Evolutionary conservation across 768 basidiomycete genomes (phyloP).

Genomic region (Leucocoprinus birnbaumii): DNA sequence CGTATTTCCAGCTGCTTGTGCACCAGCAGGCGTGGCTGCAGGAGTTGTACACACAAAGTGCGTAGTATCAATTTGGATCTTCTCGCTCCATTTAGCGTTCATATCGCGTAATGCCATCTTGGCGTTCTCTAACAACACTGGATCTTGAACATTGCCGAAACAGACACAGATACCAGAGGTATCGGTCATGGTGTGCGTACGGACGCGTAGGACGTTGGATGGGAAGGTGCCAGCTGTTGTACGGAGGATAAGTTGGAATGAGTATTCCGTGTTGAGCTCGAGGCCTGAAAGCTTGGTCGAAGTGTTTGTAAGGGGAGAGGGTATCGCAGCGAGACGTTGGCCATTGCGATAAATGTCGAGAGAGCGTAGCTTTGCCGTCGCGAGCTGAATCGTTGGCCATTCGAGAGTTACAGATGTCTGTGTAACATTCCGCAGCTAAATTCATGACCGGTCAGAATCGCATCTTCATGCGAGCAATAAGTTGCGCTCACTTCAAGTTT

Average conservation of each 20-base stretch:
- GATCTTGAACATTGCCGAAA: conserved; percentile 87
- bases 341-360: conserved; percentile 93
- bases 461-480: neutral
- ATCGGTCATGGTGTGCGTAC: conserved; percentile 93
- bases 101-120: conserved; percentile 81
- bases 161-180: conserved; percentile 94
- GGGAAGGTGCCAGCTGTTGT: conserved; percentile 91
- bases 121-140: conserved; percentile 71
- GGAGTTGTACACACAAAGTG: conserved; percentile 97
- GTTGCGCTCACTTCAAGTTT: conserved; percentile 57
- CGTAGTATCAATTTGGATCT: conserved; percentile 96
- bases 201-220: conserved; percentile 78
- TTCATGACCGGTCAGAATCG: neutral
- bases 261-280: conserved; percentile 80
- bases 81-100: conserved; percentile 87
- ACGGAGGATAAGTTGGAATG: conserved; percentile 91
- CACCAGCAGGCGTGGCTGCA: conserved; percentile 59
- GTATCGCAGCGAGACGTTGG: conserved; percentile 83
- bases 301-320: conserved; percentile 77
- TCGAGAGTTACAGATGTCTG: conserved; percentile 97
- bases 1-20: conserved; percentile 49
- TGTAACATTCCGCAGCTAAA: conserved; percentile 85
- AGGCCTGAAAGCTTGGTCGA: conserved; percentile 86
- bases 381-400: conserved; percentile 86
- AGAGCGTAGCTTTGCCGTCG: conserved; percentile 81